Evolutionary conservation across 2,329 filamentous ascomycete genomes (phyloP), one percentile per base, ranked within the genome.

Genomic region (Exophiala sideris): DNA sequence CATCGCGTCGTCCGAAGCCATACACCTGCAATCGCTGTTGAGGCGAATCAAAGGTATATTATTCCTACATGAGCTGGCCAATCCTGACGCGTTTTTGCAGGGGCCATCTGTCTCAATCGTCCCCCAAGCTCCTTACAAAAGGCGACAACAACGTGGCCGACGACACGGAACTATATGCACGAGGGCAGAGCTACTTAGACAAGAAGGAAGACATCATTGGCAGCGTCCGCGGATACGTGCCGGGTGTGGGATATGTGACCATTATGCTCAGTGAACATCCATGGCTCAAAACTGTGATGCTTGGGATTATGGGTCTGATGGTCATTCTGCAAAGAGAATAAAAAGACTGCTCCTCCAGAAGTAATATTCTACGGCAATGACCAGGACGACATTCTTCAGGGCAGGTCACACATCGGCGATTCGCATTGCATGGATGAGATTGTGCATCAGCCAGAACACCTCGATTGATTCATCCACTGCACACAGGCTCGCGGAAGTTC

Each of bases 71-170:
- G 9, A 3, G 2, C 41, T 29, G 16, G 47, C n/a, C 34, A 36
- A 52, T 36, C 38, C 49, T 52, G 12, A 52, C 34, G 20, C 12
- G 6, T 12, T 24, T 20, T 36, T 24, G 6, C 40, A 62, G 57
- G 24, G 58, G 55, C 7, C 46, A 48, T 12, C 44, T 48, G 11
- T 52, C 49, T 20, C 12, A 29, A 21, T 44, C 56, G 4, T 58
- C 56, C 29, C 52, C 81, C 33, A 74, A 89, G 67, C 82, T 99
- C 16, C 82, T 99, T 52, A 99, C 94, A 33, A 99, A 99, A 75
- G 94, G 94, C 62, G 94, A 99, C 75, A 99, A 97, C 79, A 99
- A 99, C 70, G 73, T 84, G 6, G 88, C 89, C 39, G 92, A 97
- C 71, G 94, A 99, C 70, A 95, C 90, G 12, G 91, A 96, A 69